Percentiles rank a stretch among this genome's conserved stretches.
These are phyloP conservation scores for Mortierella hygrophila DNA, from an alignment of 192 early-diverging fungal species.

Conservation along the genomic window DNA sequence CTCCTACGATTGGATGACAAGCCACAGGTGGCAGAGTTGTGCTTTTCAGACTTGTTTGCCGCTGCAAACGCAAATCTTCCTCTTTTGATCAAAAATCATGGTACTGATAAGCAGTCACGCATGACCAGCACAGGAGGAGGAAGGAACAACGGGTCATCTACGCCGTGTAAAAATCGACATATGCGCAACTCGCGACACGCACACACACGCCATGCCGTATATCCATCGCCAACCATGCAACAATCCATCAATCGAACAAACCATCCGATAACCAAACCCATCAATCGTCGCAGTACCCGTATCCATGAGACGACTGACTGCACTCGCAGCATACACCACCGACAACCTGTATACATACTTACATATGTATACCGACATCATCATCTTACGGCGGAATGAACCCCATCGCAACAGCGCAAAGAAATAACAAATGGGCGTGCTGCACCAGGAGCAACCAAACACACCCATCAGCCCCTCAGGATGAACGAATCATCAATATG, in stretches of 20 bases:
- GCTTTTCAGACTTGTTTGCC: conserved; percentile 3
- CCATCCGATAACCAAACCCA: not conserved
- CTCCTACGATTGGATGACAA: not conserved
- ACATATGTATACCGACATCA: not conserved
- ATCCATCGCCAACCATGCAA: conserved; percentile 1
- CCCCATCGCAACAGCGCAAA: not conserved
- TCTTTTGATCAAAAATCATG: conserved; percentile 55
- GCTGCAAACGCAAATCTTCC: conserved; percentile 32
- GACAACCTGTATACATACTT: not conserved
- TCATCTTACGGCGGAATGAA: not conserved
- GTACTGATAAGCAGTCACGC: conserved; percentile 36
- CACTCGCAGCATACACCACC: not conserved
- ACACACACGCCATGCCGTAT: not conserved
- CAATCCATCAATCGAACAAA: not conserved
- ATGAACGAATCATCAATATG: not conserved
- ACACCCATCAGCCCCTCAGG: not conserved
- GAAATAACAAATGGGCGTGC: not conserved
- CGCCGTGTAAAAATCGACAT: not conserved
- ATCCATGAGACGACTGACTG: not conserved
- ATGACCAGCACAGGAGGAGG: not conserved
- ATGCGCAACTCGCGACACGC: not conserved
- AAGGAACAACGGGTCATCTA: not conserved
- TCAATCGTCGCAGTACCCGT: not conserved
- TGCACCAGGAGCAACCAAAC: not conserved
- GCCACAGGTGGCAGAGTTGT: not conserved